These are phyloP conservation scores for Candida buenavistaensis DNA, from an alignment of 1,139 yeast species.

Conservation along the genomic window DNA sequence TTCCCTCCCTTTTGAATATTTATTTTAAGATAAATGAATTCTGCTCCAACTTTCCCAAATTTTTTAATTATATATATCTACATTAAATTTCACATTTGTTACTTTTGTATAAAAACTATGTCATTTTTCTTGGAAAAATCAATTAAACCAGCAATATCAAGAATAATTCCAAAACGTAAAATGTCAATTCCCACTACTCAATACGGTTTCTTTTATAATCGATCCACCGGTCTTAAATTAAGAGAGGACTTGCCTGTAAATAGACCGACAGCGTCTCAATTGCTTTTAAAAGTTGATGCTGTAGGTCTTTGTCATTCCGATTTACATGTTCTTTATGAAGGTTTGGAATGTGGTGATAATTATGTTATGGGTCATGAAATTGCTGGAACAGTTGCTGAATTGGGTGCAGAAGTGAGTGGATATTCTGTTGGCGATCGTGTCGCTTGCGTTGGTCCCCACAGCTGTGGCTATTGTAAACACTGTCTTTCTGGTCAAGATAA, in stretches of 20 bases:
- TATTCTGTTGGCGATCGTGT: slow-evolving; percentile 16
- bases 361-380: slow-evolving; percentile 49
- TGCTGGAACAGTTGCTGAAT: slow-evolving; percentile 33
- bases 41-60: too few species aligned
- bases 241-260: slow-evolving; percentile 25
- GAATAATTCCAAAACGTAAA: slow-evolving; percentile 6
- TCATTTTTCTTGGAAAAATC: slow-evolving; percentile 3
- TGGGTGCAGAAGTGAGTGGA: slow-evolving; percentile 11
- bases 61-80: too few species aligned
- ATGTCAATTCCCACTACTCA: slow-evolving; percentile 17
- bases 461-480: slow-evolving; percentile 15
- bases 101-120: background rate
- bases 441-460: slow-evolving; percentile 17
- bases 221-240: slow-evolving; percentile 13
- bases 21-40: too few species aligned
- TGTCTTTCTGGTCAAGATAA: slow-evolving; percentile 41
- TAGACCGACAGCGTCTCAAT: slow-evolving; percentile 28
- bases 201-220: slow-evolving; percentile 14
- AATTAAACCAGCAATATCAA: slow-evolving; percentile 1
- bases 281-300: slow-evolving; percentile 42
- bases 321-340: slow-evolving; percentile 29
- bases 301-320: slow-evolving; percentile 50
- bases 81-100: background rate
- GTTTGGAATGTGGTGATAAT: slow-evolving; percentile 23
- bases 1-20: too few species aligned